phyloP scores from a whole-genome alignment of 2,329 filamentous ascomycete species.

The Gnomoniopsis sp. region DNA sequence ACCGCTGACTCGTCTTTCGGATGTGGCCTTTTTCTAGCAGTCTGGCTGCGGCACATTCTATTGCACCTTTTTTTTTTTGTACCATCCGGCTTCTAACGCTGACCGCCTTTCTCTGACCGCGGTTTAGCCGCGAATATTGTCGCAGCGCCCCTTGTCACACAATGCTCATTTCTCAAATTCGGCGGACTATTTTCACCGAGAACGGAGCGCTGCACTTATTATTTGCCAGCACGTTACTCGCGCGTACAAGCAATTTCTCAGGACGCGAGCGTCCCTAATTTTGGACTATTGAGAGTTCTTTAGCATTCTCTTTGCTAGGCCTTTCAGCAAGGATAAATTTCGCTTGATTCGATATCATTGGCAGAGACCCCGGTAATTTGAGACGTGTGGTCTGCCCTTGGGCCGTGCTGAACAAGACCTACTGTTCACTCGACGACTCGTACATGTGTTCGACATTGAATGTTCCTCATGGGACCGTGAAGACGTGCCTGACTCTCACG shows the following conservation, averaged over 20 bases:
- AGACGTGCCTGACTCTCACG: neutral
- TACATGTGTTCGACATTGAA: no score
- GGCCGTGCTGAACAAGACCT: no score
- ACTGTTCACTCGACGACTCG: no score
- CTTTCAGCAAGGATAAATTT: neutral
- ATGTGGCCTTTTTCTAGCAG: conserved; percentile 5
- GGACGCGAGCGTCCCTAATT: neutral
- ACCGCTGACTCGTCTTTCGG: conserved; percentile 9
- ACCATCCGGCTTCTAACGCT: neutral
- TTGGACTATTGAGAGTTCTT: no score
- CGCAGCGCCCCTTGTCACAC: neutral
- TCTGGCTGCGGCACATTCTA: neutral
- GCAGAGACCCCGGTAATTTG: neutral
- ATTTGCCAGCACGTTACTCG: neutral
- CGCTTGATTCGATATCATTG: neutral
- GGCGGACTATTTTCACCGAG: neutral
- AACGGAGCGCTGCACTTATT: neutral
- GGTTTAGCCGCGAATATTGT: conserved; percentile 7
- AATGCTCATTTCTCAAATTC: neutral
- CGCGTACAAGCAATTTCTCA: neutral
- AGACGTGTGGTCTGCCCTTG: neutral
- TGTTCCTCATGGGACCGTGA: neutral
- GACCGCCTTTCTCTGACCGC: conserved; percentile 18
- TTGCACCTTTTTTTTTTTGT: neutral
- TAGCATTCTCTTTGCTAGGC: no score